Percentiles rank a stretch among this genome's conserved stretches.
phyloP scores from a whole-genome alignment of 2,329 filamentous ascomycete genomes.

The Ceratocystis cubensis region DNA sequence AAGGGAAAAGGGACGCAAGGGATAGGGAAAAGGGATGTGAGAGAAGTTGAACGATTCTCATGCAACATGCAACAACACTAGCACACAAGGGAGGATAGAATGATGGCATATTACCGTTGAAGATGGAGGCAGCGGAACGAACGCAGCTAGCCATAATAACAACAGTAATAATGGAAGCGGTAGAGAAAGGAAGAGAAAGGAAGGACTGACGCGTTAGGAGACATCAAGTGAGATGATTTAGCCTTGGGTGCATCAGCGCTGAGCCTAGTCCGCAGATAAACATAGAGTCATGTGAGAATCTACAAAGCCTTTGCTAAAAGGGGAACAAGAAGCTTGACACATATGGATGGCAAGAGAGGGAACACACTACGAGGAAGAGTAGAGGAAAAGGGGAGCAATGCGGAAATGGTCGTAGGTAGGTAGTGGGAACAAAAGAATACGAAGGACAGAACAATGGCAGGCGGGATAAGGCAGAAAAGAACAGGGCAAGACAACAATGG shows the following conservation, averaged over 20 bases:
- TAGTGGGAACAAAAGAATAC: not conserved
- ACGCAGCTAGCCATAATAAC: not conserved
- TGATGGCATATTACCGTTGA: too few species aligned
- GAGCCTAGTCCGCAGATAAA: too few species aligned
- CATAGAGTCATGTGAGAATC: too few species aligned
- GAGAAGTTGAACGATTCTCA: not conserved
- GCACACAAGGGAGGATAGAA: not conserved
- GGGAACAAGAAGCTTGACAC: not conserved
- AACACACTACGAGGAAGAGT: not conserved
- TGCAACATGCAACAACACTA: conserved; percentile 4
- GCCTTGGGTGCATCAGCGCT: not conserved
- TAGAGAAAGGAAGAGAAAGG: not conserved
- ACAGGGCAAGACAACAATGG: not conserved
- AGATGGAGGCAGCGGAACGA: not conserved
- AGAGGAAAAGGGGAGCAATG: not conserved
- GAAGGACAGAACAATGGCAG: not conserved
- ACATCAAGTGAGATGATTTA: not conserved
- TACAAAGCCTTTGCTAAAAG: not conserved
- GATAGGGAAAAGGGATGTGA: not conserved
- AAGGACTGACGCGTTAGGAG: not conserved
- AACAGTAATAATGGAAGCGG: not conserved
- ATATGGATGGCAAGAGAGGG: not conserved
- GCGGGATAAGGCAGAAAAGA: not conserved
- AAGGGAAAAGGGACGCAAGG: not conserved
- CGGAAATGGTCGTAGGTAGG: not conserved